Base-by-base conservation (phyloP, 2,329 filamentous ascomycete genomes). In the Colletotrichum australisinense region DNA sequence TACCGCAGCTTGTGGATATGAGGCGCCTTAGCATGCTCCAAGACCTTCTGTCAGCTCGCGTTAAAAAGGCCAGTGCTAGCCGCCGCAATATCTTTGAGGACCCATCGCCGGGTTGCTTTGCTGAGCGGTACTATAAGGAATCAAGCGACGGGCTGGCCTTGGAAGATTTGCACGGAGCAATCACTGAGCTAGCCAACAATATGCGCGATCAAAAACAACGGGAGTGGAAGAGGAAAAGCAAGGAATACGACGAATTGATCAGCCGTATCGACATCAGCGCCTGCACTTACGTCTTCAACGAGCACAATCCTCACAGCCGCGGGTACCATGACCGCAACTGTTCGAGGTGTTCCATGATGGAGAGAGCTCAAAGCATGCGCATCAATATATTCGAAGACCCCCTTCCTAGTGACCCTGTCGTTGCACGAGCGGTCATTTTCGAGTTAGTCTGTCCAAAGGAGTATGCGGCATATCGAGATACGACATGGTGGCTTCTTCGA, bases 1-100 rank as follows among this genome's bases (percentile, higher is more conserved):
- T 93, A 0, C 80, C 86, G 0, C 80, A 78, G 0, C 74, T 81
- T 1, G 55, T 76, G 1, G 87, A 91, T 11, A 87, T 93, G 85
- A 32, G 76, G 0, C 85, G 88, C 0, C 82, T 93, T 0, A 81
- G 84, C 0, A 22, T 53, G 12, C 70, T 75, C 14, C 69, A 73
- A 49, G 32, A 22, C 1, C 58, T 93, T 71, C 78, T 93, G 2
- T 65, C 78, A 0, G 19, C 68, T 0, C 84, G 90, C 11, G 77
- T 79, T 14, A 35, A 30, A 3, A 35, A 46, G 8, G 64, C 58
- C 6, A n/a, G 4, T 2, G 9, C 38, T 3, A 42, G 22, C 0
- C 74, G 75, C 1, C 81, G 76, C 3, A 88, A 84, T 0, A 87
- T 92, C 0, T 86, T 92, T 22, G 82, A 83, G n/a, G 80, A 81